Base-by-base conservation (phyloP, 352 stramenopile species). In the Phytophthora sp. region DNA sequence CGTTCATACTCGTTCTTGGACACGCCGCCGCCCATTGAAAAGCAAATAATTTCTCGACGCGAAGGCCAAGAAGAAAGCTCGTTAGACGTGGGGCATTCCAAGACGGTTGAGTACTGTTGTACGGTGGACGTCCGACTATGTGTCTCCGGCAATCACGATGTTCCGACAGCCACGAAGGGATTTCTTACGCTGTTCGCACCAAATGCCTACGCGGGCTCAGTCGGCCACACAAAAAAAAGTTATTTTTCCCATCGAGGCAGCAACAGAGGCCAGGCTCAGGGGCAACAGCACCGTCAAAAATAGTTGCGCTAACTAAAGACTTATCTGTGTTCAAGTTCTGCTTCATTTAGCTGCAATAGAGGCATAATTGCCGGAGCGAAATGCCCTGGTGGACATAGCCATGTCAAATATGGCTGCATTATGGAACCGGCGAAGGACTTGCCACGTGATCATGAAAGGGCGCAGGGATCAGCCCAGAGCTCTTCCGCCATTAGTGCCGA, bases 1-100 rank as follows among this genome's bases (percentile, higher is more conserved):
- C 79, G 82, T 30, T 90, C 84, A 51, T 90, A 90, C 71, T 92
- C 80, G 57, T 42, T 66, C 63, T 86, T 92, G 64, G 81, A 92
- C 66, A 92, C 81, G 33, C 84, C 84, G 23, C 81, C 81, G 21
- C 84, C 84, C 84, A 92, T 92, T 18, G 59, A 15, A 60, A 57
- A 59, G 50, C 44, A 29, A 9, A 3, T 15, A 13, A 12, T 3
- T 44, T 20, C 50, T 8, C 53, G 50, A 27, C 47, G 55, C 31
- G 31, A 42, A 52, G 24, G 57, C 38, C 23, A 49, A 50, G 23
- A 45, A 42, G 15, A n/a, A 23, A 46, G 23, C 6, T 44, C 21
- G 51, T 61, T 57, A 68, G 41, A 7, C 50, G 50, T 63, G 57
- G 64, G 42, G 64, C 64, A 72, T 72, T n/a, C 64, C 38, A 41